Evolutionary conservation across 306 rosid species (phyloP).

Genomic region (Cercis canadensis): DNA sequence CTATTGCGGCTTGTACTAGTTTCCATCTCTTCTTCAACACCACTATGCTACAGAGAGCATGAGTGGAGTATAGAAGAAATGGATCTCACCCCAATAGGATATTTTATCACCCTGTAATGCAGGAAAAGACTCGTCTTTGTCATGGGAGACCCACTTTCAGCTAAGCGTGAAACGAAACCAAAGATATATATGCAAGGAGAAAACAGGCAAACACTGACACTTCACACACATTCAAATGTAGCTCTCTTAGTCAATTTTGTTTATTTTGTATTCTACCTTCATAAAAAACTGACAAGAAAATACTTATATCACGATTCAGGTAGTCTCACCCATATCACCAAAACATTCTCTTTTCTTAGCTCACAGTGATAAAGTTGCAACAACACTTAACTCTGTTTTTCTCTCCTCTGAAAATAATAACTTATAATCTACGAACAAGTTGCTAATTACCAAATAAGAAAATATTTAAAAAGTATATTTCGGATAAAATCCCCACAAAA

Average conservation of each 20-base stretch:
- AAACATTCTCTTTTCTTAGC: conserved; percentile 25
- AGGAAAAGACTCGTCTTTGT: conserved; percentile 38
- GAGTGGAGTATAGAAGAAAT: conserved; percentile 32
- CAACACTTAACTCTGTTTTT: neutral
- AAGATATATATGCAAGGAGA: conserved; percentile 2
- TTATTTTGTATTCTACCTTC: too few relatives aligned
- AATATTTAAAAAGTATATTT: neutral
- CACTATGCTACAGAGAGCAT: conserved; percentile 34
- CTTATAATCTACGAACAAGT: neutral
- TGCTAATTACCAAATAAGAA: neutral
- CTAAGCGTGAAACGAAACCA: conserved; percentile 26
- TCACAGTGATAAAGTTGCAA: neutral
- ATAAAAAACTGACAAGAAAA: too few relatives aligned
- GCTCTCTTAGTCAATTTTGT: too few relatives aligned
- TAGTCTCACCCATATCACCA: neutral
- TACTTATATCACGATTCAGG: too few relatives aligned
- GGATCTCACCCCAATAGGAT: conserved; percentile 22
- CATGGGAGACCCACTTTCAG: conserved; percentile 34
- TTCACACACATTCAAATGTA: too few relatives aligned
- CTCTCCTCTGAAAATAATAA: conserved; percentile 5
- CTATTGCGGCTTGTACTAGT: conserved; percentile 31
- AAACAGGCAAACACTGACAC: neutral
- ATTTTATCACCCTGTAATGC: conserved; percentile 32
- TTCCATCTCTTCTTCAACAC: conserved; percentile 60
- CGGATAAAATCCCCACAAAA: neutral